Evolutionary conservation across 2,329 filamentous ascomycete species (phyloP).

Genomic region (Phaeophleospora eucalypticola): DNA sequence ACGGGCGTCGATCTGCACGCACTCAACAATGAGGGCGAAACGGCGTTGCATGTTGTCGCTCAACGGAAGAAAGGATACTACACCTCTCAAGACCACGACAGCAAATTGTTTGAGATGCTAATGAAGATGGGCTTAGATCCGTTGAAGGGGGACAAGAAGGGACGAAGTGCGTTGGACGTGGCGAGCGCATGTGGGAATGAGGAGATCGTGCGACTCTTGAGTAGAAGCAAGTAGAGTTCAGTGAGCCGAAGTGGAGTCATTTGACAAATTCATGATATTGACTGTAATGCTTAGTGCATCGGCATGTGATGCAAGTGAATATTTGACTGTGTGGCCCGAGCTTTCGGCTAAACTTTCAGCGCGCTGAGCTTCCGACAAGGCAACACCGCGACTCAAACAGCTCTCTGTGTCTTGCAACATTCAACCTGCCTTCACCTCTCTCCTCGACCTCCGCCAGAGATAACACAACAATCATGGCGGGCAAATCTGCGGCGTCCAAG

Average conservation of each 20-base stretch:
- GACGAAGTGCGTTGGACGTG: background rate
- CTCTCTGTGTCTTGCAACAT: too few species aligned
- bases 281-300: too few species aligned
- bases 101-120: background rate
- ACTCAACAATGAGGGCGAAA: background rate
- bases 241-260: too few species aligned
- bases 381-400: too few species aligned
- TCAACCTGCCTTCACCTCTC: too few species aligned
- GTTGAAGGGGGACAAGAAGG: background rate
- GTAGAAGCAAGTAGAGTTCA: background rate
- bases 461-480: constrained; percentile 38
- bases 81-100: background rate
- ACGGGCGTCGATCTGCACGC: background rate
- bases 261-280: too few species aligned
- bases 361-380: too few species aligned
- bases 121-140: background rate
- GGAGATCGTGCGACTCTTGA: background rate
- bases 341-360: too few species aligned
- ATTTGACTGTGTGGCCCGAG: too few species aligned
- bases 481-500: constrained; percentile 17
- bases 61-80: background rate
- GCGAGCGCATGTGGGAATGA: background rate
- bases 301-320: too few species aligned
- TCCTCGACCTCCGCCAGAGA: too few species aligned
- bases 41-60: background rate